Evolutionary conservation across 495 filamentous ascomycete species (phyloP), one percentile per base, ranked within the genome.

Genomic region (Thozetella sp.): DNA sequence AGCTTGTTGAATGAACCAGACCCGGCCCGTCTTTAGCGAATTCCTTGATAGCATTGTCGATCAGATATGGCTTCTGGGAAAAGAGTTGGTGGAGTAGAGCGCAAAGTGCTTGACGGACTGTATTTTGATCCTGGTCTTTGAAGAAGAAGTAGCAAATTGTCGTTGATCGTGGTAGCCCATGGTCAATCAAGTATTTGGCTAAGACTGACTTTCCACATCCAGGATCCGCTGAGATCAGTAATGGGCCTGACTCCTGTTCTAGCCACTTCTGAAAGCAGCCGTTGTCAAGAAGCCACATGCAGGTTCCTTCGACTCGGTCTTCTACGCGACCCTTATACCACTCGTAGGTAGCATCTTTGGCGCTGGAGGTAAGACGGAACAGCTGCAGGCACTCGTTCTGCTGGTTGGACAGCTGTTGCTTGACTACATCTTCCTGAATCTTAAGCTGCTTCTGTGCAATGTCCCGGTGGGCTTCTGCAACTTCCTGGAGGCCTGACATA

Each of bases 191-290:
- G 13, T 66, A 76, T 37, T 69, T 73, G 1, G 75, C 55, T 15
- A 81, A 55, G 3, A 81, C 77, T 0, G 79, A 80, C 60, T 83
- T 83, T 1, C 80, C 80, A 58, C 77, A 81, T 9, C 79, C 80
- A 19, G 79, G 79, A 56, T 81, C 71, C 10, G 79, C 78, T 10
- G 78, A 73, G 1, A 81, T 61, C 9, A 83, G 65, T 0, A 68
- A 58, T 15, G 54, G 48, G n/a, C 60, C 22, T 0, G 57, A 22
- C 20, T 64, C 51, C 15, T 24, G 17, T 23, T 26, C 25, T 57
- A 60, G 0, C 61, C 57, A 63, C 1, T 12, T 1, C 12, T 43
- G n/a, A 2, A 37, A 63, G 17, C 27, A 17, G 0, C 60, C 24
- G 37, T 76, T 63, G 0, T 62, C 37, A 3, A 75, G 52, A 22